Base-by-base conservation (phyloP, 208 protist genomes). In the Leishmania braziliensis region DNA sequence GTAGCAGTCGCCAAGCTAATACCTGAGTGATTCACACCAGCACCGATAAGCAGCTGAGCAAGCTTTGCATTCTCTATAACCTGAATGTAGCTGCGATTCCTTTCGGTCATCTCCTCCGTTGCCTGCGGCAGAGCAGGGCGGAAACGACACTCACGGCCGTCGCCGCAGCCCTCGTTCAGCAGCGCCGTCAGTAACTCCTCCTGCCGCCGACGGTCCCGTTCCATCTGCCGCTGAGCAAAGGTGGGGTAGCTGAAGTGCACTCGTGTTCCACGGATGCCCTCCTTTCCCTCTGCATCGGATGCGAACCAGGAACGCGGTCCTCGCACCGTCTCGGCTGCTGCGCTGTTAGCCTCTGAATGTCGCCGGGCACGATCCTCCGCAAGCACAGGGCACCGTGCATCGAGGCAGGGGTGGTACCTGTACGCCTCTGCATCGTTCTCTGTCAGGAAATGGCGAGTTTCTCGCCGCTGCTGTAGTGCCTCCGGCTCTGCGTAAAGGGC, bases 401-500 rank as follows among this genome's bases (percentile, higher is more conserved):
- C 84, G 36, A 83, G 72, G 51, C 39, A 60, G 10, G 88, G 85
- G 43, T 69, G 58, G 51, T 89, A 89, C 9, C 80, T 60, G 62
- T 77, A 84, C 20, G 72, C 68, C 66, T 84, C 78, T 39, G 81
- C 80, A 46, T 60, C 76, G 58, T 81, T 62, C 48, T 80, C 73
- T 14, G 77, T 77, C 73, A 68, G 79, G 70, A 76, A 26, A 43
- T 78, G 85, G 8, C 80, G 84, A 9, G 53, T 16, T 62, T 88
- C 85, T n/a, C 74, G 85, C 36, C 88, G 83, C 3, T 70, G 83
- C 36, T 80, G 76, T 43, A 83, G 76, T 74, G 80, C 80, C 69
- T 84, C 81, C 51, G 71, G 71, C 68, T 85, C 86, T 1, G 83
- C 81, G 62, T 85, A 84, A 3, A 89, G 83, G 6, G 86, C 78